phyloP scores from a whole-genome alignment of 768 basidiomycete species.

The Rickenella mellea region DNA sequence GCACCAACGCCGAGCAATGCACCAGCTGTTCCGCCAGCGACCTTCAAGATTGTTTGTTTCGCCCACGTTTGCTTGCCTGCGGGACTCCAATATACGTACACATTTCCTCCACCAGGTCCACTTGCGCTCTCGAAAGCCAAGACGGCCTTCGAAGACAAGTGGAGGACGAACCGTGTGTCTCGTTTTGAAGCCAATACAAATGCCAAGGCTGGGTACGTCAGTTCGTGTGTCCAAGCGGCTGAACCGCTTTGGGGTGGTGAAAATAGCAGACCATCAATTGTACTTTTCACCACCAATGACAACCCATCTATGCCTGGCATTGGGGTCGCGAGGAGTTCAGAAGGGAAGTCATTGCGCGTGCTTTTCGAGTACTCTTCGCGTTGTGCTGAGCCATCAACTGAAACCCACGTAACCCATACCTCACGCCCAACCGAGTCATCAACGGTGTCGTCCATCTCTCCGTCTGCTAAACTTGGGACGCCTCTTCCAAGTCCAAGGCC shows the following conservation, averaged over 20 bases:
- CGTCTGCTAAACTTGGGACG: conserved; percentile 73
- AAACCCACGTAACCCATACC: conserved; percentile 61
- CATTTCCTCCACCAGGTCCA: conserved; percentile 62
- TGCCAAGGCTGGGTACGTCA: conserved; percentile 83
- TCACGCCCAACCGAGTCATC: conserved; percentile 64
- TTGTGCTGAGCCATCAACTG: conserved; percentile 38
- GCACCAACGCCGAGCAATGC: conserved; percentile 69
- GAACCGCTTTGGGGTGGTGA: conserved; percentile 14
- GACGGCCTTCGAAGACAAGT: conserved; percentile 45
- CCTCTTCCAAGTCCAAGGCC: conserved; percentile 58
- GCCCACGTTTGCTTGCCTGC: conserved; percentile 46
- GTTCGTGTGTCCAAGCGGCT: conserved; percentile 58
- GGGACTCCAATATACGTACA: conserved; percentile 73
- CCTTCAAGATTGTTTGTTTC: conserved; percentile 73
- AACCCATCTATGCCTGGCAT: conserved; percentile 44
- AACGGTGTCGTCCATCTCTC: conserved; percentile 88
- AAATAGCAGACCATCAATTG: conserved; percentile 65
- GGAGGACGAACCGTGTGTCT: conserved; percentile 81
- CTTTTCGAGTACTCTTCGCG: no score
- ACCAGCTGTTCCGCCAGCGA: conserved; percentile 62
- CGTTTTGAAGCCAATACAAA: conserved; percentile 93
- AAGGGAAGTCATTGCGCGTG: conserved; percentile 30
- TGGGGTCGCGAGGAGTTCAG: conserved; percentile 58
- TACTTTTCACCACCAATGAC: conserved; percentile 58
- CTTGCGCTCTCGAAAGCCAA: conserved; percentile 80